Evolutionary conservation across 331 rosid genomes (phyloP).

Genomic region (Quercus phellos): DNA sequence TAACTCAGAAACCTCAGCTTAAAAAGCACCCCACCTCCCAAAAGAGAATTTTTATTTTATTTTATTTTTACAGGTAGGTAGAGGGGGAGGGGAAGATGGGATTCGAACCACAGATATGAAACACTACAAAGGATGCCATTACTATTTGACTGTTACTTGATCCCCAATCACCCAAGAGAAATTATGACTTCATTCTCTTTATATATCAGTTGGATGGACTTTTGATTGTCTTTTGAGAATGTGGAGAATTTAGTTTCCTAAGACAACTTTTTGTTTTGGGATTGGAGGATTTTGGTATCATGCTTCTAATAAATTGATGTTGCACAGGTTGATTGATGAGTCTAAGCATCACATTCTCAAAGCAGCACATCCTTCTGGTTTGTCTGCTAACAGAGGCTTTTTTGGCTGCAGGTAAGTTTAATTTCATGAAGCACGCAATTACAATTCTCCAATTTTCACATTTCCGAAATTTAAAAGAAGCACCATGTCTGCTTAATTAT

Average conservation of each 20-base stretch:
- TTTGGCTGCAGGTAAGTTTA: conserved; percentile 82
- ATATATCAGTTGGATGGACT: not conserved
- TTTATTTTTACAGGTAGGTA: too few relatives aligned
- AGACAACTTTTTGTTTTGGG: not conserved
- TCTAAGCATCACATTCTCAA: conserved; percentile 77
- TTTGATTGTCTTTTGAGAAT: not conserved
- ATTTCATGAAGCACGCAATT: not conserved
- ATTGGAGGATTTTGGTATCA: too few relatives aligned
- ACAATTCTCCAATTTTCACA: not conserved
- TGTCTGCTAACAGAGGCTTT: conserved; percentile 91
- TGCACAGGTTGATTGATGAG: conserved; percentile 67
- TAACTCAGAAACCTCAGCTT: not conserved
- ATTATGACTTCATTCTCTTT: not conserved
- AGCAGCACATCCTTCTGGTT: conserved; percentile 98
- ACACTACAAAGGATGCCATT: too few relatives aligned
- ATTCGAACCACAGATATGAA: too few relatives aligned
- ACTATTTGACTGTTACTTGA: too few relatives aligned
- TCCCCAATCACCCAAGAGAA: not conserved
- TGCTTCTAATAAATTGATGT: not conserved
- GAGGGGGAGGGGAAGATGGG: too few relatives aligned
- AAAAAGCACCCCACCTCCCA: not conserved
- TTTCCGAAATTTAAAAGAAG: not conserved
- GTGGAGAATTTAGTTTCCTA: not conserved
- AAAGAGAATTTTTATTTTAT: too few relatives aligned
- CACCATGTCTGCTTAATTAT: not conserved